Evolutionary conservation across 2,329 filamentous ascomycete species (phyloP), one percentile per base, ranked within the genome.

Genomic region (Alternaria sp.): DNA sequence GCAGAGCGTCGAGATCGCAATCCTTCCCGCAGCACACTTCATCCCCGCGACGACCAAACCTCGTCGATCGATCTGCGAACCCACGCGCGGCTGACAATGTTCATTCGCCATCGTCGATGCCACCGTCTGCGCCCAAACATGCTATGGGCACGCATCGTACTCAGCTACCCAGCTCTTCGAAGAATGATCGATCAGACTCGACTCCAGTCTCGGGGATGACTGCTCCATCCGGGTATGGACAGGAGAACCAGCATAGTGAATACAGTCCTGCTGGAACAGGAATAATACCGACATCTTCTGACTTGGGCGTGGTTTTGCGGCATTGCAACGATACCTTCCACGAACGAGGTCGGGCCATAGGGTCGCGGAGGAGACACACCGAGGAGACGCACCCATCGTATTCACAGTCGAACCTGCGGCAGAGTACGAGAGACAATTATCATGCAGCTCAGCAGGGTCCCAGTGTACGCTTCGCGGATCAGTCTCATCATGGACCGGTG

Each of bases 251-350:
- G 18, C 15, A 53, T 26, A 58, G 43, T 18, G 25, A 60, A 7
- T 30, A 20, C 14, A 41, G 30, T 41, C 28, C 28, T 23, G 49
- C n/a, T 12, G 14, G 14, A 53, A 49, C 60, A 18, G 26, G 12
- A 11, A 61, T 66, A 8, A 57, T 64, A 44, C 60, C 65, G 21
- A 62, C 53, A 6, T 75, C 74, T 6, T 75, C 73, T 20, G 72
- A 73, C 30, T 63, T 76, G 11, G 68, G 63, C 21, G 69, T 54
- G 50, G 62, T 75, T 14, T 59, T 78, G 56, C 70, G 71, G 59
- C 60, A 74, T 33, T 78, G 75, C 59, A 70, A 76, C 26, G 57
- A 72, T 18, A 65, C 62, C 1, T 68, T 73, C 33, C 55, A 69
- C 9, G 62, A 63, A 44, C 60, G 46, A 54, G 59, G 41, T 33